Evolutionary conservation across 805 yeast species (phyloP), one percentile per base, ranked within the genome.

Genomic region (Hanseniaspora jakobsenii): DNA sequence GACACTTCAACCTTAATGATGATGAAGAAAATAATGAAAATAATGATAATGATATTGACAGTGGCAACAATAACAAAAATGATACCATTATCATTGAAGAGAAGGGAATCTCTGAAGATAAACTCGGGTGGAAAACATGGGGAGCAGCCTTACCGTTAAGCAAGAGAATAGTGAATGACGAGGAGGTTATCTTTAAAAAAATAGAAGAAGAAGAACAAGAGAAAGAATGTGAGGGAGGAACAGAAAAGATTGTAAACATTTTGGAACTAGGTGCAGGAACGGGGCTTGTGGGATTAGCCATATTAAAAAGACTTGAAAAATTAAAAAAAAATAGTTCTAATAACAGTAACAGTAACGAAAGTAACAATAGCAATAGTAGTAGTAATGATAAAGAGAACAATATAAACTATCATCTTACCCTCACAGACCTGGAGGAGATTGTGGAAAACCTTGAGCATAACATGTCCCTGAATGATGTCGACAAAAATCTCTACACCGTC

Each of bases 211-310:
- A 19, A 37, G 3, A 13, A 59, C 54, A 26, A 4, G 9, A 38
- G 6, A 17, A 21, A 6, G 29, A 16, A 6, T 17, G 58, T 62
- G 3, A 23, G 35, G 47, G 24, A 0, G 57, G 36, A 2, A 12
- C 14, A 8, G 16, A 27, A 4, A 35, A 48, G 14, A 48, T 51
- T 52, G 13, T 53, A 56, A 38, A 58, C 28, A 59, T 78, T 0
- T 57, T 82, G 23, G 98, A 89, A 54, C 63, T 91, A n/a, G 98
- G 98, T 0, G 70, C 97, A 0, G 98, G 98, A 0, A 91, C 98
- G 0, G 98, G 98, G 0, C 66, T 89, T 13, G 80, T 78, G 3
- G 96, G 97, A 0, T 80, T 91, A 28, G 68, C 78, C 0, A 68
- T 82, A 46, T 73, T 55, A 2, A 44, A 50, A 14, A 58, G 56